Evolutionary conservation across 768 basidiomycete species (phyloP).

Genomic region (Lactifluus subvellereus): DNA sequence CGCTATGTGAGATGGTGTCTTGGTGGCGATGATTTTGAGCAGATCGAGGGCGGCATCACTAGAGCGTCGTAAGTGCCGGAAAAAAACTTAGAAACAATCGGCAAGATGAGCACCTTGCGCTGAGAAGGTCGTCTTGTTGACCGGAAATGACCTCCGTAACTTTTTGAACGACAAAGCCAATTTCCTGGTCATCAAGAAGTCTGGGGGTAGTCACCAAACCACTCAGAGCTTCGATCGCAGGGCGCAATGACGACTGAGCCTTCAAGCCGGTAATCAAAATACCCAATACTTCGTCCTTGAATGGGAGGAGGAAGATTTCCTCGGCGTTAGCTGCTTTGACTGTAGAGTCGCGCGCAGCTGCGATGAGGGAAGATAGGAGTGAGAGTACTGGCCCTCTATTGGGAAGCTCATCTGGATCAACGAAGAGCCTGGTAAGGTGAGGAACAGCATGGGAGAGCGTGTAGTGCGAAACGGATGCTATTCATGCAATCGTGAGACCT

Average conservation of each 20-base stretch:
- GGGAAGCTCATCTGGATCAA: slow-evolving; percentile 59
- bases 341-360: slow-evolving; percentile 44
- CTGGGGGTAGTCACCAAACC: slow-evolving; percentile 57
- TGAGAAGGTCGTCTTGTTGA: slow-evolving; percentile 35
- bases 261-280: slow-evolving; percentile 55
- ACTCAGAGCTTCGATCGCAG: slow-evolving; percentile 61
- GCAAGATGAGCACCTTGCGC: slow-evolving; percentile 41
- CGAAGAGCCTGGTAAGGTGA: slow-evolving; percentile 72
- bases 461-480: slow-evolving; percentile 65
- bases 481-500: neutral
- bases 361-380: slow-evolving; percentile 61
- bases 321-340: slow-evolving; percentile 15
- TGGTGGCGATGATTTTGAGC: slow-evolving; percentile 53
- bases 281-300: slow-evolving; percentile 74
- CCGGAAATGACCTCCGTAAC: slow-evolving; percentile 62
- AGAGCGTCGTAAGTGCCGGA: neutral
- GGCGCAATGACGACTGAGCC: slow-evolving; percentile 42
- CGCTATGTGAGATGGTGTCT: slow-evolving; percentile 59
- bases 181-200: slow-evolving; percentile 65
- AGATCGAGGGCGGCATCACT: slow-evolving; percentile 59
- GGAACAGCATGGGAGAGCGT: slow-evolving; percentile 64
- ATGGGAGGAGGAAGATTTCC: slow-evolving; percentile 40
- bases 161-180: slow-evolving; percentile 72
- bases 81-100: neutral
- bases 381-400: slow-evolving; percentile 62